These are phyloP conservation scores for Lithospermum erythrorhizon DNA, from an alignment of 257 asterid species.

Conservation along the genomic window DNA sequence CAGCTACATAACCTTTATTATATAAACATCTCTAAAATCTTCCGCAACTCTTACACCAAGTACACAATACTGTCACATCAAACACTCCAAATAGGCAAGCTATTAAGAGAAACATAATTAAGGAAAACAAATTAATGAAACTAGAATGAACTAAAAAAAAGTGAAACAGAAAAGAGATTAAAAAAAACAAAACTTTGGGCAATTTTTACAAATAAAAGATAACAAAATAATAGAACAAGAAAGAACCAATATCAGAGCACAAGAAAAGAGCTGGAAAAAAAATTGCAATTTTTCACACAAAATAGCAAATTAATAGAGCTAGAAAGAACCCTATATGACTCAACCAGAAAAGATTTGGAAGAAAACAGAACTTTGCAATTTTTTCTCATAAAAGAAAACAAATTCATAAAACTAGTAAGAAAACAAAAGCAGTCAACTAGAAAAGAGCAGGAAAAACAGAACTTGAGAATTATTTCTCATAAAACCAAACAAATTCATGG, in stretches of 20 bases:
- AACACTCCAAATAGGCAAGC: constrained; percentile 6
- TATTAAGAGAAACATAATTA: neutral
- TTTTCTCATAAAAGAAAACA: too few species aligned
- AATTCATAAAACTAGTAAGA: too few species aligned
- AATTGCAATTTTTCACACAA: too few species aligned
- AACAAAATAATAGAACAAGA: constrained; percentile 3
- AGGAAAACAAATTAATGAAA: neutral
- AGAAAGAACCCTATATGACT: too few species aligned
- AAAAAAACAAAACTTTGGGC: constrained; percentile 2
- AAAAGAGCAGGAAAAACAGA: too few species aligned
- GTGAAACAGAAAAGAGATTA: neutral
- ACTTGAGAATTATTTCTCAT: too few species aligned
- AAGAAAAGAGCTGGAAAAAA: too few species aligned
- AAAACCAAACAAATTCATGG: too few species aligned
- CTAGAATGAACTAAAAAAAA: constrained; percentile 3
- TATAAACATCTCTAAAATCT: constrained; percentile 9
- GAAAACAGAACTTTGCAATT: too few species aligned
- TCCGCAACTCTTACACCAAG: constrained; percentile 14
- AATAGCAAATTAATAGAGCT: too few species aligned
- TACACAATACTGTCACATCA: constrained; percentile 13
- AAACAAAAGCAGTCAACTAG: too few species aligned
- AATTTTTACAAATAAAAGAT: neutral
- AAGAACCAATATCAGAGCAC: neutral
- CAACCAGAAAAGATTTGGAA: too few species aligned
- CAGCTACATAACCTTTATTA: neutral